Conservation (phyloP, 2,329 filamentous ascomycete species). For the Botrytis squamosa region DNA sequence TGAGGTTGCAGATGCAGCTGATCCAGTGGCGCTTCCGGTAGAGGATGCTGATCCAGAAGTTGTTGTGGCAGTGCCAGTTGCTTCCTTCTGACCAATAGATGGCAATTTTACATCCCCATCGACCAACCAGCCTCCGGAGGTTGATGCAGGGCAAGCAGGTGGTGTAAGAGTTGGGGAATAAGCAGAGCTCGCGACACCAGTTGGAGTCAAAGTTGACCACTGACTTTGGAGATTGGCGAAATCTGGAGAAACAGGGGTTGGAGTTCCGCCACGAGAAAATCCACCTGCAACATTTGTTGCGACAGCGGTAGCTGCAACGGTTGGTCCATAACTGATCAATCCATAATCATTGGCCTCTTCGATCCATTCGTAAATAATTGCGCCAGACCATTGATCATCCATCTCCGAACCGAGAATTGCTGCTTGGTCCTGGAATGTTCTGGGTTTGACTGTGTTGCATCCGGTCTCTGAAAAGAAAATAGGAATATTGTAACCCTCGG, state of each 20-base stretch:
- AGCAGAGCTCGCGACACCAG: conserved; percentile 62
- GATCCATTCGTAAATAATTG: conserved; percentile 90
- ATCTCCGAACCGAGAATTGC: conserved; percentile 76
- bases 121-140: conserved; percentile 68
- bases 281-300: conserved; percentile 61
- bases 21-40: conserved; percentile 33
- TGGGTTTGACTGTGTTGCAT: conserved; percentile 65
- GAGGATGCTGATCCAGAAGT: conserved; percentile 39
- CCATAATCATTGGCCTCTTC: conserved; percentile 82
- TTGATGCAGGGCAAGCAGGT: conserved; percentile 69
- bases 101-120: conserved; percentile 69
- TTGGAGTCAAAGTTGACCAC: conserved; percentile 71
- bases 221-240: conserved; percentile 74
- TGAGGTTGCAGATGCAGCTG: conserved; percentile 40
- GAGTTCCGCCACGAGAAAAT: conserved; percentile 68
- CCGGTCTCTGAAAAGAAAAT: conserved; percentile 90
- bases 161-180: conserved; percentile 65
- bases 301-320: conserved; percentile 51
- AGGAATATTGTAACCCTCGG: conserved; percentile 72
- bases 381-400: conserved; percentile 67
- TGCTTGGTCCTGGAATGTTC: conserved; percentile 68
- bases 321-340: conserved; percentile 70
- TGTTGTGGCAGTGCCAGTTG: conserved; percentile 34
- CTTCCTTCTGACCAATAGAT: conserved; percentile 52
- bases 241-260: conserved; percentile 71